Conservation (phyloP, 2,329 filamentous ascomycete genomes). For the Xylaria sp. region DNA sequence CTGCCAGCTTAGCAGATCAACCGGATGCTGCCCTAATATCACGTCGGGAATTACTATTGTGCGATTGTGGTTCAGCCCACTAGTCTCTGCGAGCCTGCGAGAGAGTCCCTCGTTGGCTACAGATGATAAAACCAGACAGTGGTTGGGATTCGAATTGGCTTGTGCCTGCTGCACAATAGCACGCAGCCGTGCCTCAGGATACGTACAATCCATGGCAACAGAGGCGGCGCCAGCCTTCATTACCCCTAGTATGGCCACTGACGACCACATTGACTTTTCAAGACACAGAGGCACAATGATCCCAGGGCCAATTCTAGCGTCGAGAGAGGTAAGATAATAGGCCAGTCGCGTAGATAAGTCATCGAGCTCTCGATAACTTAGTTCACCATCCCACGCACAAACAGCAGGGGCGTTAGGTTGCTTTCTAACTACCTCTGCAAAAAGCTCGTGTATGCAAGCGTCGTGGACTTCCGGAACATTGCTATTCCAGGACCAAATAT, state of each 20-base stretch:
- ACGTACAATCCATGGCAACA: conserved; percentile 1
- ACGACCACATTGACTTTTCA: conserved; percentile 23
- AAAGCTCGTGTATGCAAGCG: conserved; percentile 1
- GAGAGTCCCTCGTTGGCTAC: conserved; percentile 1
- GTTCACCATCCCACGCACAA: conserved; percentile 19
- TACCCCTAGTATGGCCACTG: conserved; percentile 18
- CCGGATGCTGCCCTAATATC: conserved; percentile 1
- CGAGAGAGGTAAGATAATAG: conserved; percentile 3
- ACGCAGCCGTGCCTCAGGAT: neutral
- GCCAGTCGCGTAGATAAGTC: conserved; percentile 20
- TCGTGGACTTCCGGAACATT: conserved; percentile 9
- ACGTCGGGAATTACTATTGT: conserved; percentile 1
- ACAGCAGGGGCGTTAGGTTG: conserved; percentile 9
- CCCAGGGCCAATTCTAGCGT: neutral
- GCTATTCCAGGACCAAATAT: conserved; percentile 17
- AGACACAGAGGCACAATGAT: conserved; percentile 5
- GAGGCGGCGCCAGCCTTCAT: conserved; percentile 16
- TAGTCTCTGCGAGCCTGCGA: neutral
- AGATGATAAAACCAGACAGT: conserved; percentile 1
- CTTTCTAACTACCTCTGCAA: neutral
- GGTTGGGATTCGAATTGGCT: conserved; percentile 2
- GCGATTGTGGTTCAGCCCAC: conserved; percentile 4
- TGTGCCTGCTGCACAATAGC: conserved; percentile 1
- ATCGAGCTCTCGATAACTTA: conserved; percentile 21
- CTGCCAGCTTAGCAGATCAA: neutral